phyloP scores from a whole-genome alignment of 805 yeast genomes.

The Nakazawaea molendinolei region DNA sequence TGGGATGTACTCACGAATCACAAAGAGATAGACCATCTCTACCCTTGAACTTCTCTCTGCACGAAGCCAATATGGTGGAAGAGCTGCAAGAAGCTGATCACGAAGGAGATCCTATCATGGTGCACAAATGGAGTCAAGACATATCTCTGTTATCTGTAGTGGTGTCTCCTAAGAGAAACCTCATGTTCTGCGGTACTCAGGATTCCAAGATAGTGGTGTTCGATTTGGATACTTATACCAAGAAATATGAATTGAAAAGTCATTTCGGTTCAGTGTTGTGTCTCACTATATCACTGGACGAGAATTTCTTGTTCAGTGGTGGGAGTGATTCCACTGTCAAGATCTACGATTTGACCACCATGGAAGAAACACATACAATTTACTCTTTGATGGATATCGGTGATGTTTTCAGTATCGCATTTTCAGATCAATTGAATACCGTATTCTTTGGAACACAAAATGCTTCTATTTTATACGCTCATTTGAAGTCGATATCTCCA shows the following conservation, averaged over 20 bases:
- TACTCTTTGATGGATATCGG: conserved; percentile 88
- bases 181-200: conserved; percentile 86
- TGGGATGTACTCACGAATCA: background rate
- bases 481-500: conserved; percentile 22
- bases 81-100: background rate
- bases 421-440: conserved; percentile 52
- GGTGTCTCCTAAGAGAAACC: conserved; percentile 48
- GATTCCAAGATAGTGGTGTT: conserved; percentile 70
- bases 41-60: conserved; percentile 1
- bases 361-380: conserved; percentile 56
- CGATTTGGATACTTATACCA: conserved; percentile 60
- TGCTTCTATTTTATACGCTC: conserved; percentile 77
- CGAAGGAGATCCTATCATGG: conserved; percentile 22
- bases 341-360: conserved; percentile 62
- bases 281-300: conserved; percentile 47
- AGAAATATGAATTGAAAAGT: conserved; percentile 46
- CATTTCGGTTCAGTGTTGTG: conserved; percentile 74
- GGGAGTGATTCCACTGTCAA: conserved; percentile 87
- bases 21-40: conserved; percentile 1
- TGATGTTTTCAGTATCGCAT: conserved; percentile 79
- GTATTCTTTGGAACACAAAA: conserved; percentile 88
- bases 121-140: conserved; percentile 73
- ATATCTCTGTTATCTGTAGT: conserved; percentile 70
- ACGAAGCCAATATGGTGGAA: background rate
- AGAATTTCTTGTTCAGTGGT: conserved; percentile 66